Conservation (phyloP, 768 basidiomycete species). For the Fomitopsis pulvina region DNA sequence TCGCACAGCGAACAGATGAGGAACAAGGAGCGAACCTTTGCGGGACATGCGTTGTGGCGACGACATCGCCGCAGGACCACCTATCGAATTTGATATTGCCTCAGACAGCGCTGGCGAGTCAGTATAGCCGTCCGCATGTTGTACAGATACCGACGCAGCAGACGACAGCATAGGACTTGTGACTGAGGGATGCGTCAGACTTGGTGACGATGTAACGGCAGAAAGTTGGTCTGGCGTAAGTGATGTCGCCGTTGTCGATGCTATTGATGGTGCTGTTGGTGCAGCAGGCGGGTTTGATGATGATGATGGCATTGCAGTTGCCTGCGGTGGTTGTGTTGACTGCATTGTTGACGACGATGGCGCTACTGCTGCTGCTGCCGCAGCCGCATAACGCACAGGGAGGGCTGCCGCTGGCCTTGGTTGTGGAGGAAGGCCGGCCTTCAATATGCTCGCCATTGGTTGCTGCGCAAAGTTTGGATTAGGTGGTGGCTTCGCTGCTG, state of each 20-base stretch:
- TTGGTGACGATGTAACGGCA: slow-evolving; percentile 58
- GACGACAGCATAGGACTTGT: slow-evolving; percentile 80
- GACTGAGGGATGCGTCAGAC: slow-evolving; percentile 77
- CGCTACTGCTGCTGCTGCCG: slow-evolving; percentile 64
- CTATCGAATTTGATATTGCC: slow-evolving; percentile 37
- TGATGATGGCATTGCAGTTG: slow-evolving; percentile 19
- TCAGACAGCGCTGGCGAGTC: slow-evolving; percentile 74
- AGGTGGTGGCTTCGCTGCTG: slow-evolving; percentile 65
- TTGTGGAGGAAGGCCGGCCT: slow-evolving; percentile 58
- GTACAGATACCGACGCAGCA: slow-evolving; percentile 52
- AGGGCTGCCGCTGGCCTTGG: slow-evolving; percentile 55
- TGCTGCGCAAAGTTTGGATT: slow-evolving; percentile 78
- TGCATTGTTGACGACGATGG: slow-evolving; percentile 21
- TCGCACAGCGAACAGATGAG: slow-evolving; percentile 11
- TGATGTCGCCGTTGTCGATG: slow-evolving; percentile 24
- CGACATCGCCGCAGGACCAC: slow-evolving; percentile 42
- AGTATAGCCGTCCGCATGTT: slow-evolving; percentile 59
- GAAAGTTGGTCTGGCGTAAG: slow-evolving; percentile 29
- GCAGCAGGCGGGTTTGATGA: slow-evolving; percentile 32
- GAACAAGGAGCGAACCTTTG: slow-evolving; percentile 36
- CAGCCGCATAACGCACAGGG: slow-evolving; percentile 87
- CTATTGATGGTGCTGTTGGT: slow-evolving; percentile 32
- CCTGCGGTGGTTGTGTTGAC: slow-evolving; percentile 32
- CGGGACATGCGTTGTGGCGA: slow-evolving; percentile 49
- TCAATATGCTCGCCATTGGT: slow-evolving; percentile 70